Conservation (phyloP, 106 monocot genomes). For the Iris macrosiphon region DNA sequence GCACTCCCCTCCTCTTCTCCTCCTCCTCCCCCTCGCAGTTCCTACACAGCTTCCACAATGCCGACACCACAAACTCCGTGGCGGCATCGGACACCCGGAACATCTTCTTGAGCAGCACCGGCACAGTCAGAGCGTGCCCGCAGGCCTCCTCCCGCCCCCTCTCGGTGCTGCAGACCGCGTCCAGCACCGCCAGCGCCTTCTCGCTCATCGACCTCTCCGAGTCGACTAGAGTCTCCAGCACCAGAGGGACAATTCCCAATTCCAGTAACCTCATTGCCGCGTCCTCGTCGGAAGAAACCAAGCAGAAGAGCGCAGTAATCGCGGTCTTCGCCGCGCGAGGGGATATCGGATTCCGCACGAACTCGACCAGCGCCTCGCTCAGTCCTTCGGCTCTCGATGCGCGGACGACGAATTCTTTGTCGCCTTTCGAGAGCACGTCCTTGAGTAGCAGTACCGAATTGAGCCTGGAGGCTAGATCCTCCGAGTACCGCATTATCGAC, state of each 20-base stretch:
- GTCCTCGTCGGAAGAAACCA: slow-evolving; percentile 15
- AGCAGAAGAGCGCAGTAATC: slow-evolving; percentile 34
- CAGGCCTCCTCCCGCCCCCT: slow-evolving; percentile 11
- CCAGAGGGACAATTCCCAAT: slow-evolving; percentile 25
- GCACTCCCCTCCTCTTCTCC: slow-evolving; percentile 5
- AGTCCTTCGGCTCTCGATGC: slow-evolving; percentile 21
- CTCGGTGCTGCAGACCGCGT: slow-evolving; percentile 14
- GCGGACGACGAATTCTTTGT: not conserved
- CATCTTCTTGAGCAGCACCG: slow-evolving; percentile 56
- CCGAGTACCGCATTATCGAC: slow-evolving; percentile 13
- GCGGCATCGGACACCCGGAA: slow-evolving; percentile 32
- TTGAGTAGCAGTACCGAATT: slow-evolving; percentile 31
- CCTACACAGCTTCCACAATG: slow-evolving; percentile 23
- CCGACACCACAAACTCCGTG: slow-evolving; percentile 34
- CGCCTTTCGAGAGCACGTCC: slow-evolving; percentile 22
- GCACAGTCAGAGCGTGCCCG: slow-evolving; percentile 20
- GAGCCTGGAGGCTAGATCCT: slow-evolving; percentile 26
- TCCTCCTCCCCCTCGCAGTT: not conserved
- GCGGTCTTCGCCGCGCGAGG: slow-evolving; percentile 47
- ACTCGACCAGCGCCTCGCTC: slow-evolving; percentile 23
- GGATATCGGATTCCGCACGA: slow-evolving; percentile 56
- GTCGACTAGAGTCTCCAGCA: slow-evolving; percentile 54
- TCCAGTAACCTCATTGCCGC: slow-evolving; percentile 16
- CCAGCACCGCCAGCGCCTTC: slow-evolving; percentile 39
- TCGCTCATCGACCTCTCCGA: slow-evolving; percentile 52